Evolutionary conservation across 495 filamentous ascomycete species (phyloP), one percentile per base, ranked within the genome.

Genomic region (Aspergillus sparsus): DNA sequence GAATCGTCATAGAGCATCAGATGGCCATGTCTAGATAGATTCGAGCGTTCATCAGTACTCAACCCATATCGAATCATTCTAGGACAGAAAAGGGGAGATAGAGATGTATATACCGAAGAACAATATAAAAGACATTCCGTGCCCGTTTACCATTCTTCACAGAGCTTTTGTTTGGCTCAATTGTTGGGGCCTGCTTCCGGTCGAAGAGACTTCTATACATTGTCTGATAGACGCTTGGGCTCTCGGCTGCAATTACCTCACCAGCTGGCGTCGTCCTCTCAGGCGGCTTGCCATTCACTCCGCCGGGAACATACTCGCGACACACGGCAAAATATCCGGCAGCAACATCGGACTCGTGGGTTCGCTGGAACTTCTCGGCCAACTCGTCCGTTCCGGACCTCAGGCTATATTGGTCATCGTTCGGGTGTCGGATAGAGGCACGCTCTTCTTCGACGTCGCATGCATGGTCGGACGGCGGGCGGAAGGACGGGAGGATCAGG

Each of bases 161-260:
- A 67, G 76, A 79, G 37, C 65, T 71, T 49, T 79, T 82, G 2
- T 66, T 71, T 3, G 77, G 77, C 39, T 80, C 77, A 57, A 80
- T 80, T 46, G 72, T 80, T n/a, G 77, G 76, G 2, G 72, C 54
- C 52, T 87, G 83, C 65, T 89, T 93, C 50, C 94, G 84, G 62
- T 98, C 93, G 68, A 98, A 98, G 47, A 98, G 85, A 72, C 90
- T 95, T 65, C 92, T 80, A 71, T 98, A 98, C 94, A 98, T 97
- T 70, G 88, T 86, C 81, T 98, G 95, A 68, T 98, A 97, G 32
- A 98, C 93, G 66, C 91, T 95, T 41, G 89, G 91, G 69, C 91
- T 95, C 61, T 91, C 89, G 9, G 87, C 74, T 33, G 85, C 85
- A 57, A 85, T 78, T 47, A 85, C 79, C 52, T 86, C 85, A 11